These are phyloP conservation scores for Fraxinus baroniana DNA, from an alignment of 305 asterid genomes.

Conservation along the genomic window DNA sequence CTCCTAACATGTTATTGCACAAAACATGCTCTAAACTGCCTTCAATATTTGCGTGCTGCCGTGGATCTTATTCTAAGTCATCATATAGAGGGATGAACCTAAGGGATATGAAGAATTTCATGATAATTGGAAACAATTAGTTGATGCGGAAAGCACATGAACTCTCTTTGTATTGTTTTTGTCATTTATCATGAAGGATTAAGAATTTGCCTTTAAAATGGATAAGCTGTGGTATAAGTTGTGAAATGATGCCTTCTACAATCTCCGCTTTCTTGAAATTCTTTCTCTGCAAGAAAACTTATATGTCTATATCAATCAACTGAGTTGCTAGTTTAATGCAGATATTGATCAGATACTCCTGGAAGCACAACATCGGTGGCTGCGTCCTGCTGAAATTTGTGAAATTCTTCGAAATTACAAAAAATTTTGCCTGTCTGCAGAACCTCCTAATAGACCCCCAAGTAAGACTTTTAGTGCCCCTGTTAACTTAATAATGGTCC, in stretches of 20 bases:
- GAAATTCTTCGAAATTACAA: constrained; percentile 77
- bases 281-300: background rate
- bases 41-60: background rate
- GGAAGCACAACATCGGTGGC: constrained; percentile 96
- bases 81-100: background rate
- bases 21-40: constrained; percentile 4
- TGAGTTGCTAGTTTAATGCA: constrained; percentile 43
- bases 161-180: background rate
- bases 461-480: constrained; percentile 45
- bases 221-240: constrained; percentile 3
- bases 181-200: background rate
- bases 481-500: constrained; percentile 6
- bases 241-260: background rate
- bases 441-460: constrained; percentile 86
- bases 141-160: background rate
- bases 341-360: constrained; percentile 81
- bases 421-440: constrained; percentile 73
- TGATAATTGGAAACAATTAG: background rate
- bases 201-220: background rate
- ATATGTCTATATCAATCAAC: constrained; percentile 14
- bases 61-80: background rate
- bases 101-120: background rate
- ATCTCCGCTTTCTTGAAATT: background rate
- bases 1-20: background rate
- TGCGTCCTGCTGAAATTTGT: constrained; percentile 97